Conservation (phyloP, 352 stramenopile genomes). For the Blastocystis sp. region DNA sequence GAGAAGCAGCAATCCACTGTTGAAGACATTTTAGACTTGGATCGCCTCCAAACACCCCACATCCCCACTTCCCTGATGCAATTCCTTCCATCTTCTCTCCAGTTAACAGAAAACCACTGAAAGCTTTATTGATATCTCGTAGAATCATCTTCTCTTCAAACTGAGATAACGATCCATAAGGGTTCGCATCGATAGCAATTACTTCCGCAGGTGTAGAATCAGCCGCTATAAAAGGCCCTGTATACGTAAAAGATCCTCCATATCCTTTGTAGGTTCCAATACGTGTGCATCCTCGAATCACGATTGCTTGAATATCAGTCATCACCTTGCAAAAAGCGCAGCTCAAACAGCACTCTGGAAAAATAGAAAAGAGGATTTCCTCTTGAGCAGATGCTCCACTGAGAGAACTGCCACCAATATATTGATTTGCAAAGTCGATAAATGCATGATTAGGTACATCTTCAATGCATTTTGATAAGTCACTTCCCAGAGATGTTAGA, state of each 20-base stretch:
- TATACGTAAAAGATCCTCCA: not conserved
- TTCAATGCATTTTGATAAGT: not conserved
- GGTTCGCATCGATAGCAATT: not conserved
- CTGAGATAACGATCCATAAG: not conserved
- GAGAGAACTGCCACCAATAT: not conserved
- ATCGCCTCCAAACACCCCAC: not conserved
- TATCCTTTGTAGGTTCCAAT: conserved; percentile 15
- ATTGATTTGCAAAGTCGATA: conserved; percentile 15
- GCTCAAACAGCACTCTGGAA: conserved; percentile 7
- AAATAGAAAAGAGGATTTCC: conserved; percentile 6
- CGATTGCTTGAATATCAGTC: not conserved
- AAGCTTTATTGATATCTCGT: conserved; percentile 50
- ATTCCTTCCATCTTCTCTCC: not conserved
- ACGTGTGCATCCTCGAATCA: not conserved
- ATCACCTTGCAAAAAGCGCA: not conserved
- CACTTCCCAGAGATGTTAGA: not conserved
- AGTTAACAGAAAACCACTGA: not conserved
- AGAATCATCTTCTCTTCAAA: not conserved
- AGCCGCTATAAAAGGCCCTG: not conserved
- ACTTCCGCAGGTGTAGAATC: not conserved
- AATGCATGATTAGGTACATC: not conserved
- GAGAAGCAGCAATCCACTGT: conserved; percentile 21
- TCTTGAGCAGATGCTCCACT: not conserved
- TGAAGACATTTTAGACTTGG: not conserved
- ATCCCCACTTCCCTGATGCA: conserved; percentile 24